These are phyloP conservation scores for Sporothrix pallida DNA, from an alignment of 2,329 filamentous ascomycete genomes.

Conservation along the genomic window DNA sequence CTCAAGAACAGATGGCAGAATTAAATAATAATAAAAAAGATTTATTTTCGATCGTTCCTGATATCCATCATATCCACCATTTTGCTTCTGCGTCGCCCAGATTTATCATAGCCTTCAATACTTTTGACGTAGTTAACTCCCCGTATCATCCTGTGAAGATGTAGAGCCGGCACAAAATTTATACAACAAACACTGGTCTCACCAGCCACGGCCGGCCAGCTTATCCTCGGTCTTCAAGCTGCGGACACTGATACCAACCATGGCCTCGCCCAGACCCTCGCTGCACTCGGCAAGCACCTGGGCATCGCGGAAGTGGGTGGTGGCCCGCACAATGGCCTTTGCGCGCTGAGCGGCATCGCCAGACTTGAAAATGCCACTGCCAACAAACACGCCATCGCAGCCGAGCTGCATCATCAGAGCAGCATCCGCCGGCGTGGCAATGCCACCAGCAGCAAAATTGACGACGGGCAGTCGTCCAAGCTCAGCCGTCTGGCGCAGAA, in stretches of 20 bases:
- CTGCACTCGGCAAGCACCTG: constrained; percentile 86
- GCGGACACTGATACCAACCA: constrained; percentile 83
- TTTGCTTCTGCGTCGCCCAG: no score
- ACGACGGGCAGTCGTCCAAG: constrained; percentile 90
- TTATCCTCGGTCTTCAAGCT: constrained; percentile 27
- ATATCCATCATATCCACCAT: no score
- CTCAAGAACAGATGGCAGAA: no score
- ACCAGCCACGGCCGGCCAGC: constrained; percentile 26
- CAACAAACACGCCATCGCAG: constrained; percentile 97
- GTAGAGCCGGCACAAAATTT: no score
- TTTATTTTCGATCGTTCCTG: no score
- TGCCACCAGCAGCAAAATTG: constrained; percentile 97
- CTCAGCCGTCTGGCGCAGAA: constrained; percentile 86
- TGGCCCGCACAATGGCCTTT: constrained; percentile 91
- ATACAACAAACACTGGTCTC: no score
- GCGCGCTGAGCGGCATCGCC: constrained; percentile 89
- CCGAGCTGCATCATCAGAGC: constrained; percentile 98
- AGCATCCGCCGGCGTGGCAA: constrained; percentile 98
- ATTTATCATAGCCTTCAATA: no score
- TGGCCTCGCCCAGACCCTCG: constrained; percentile 91
- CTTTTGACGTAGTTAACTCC: no score
- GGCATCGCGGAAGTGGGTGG: constrained; percentile 86
- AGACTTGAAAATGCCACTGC: constrained; percentile 96
- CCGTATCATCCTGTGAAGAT: no score
- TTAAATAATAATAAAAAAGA: no score